phyloP scores from a whole-genome alignment of 129 eudicot species.

The Saposhnikovia divaricata region DNA sequence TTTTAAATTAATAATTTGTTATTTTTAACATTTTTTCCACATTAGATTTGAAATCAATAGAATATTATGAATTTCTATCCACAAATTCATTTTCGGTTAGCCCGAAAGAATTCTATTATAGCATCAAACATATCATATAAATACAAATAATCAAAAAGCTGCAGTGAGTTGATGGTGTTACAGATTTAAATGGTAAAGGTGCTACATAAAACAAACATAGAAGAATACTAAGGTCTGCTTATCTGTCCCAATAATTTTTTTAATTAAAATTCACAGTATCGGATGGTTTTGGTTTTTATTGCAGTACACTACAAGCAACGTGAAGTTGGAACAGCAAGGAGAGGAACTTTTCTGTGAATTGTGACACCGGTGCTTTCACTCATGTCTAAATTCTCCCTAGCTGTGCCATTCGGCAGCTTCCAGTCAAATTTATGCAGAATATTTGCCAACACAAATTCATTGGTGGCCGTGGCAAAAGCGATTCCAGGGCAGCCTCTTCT shows the following conservation, averaged over 20 bases:
- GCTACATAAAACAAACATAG: too few species aligned
- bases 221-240: background rate
- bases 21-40: too few species aligned
- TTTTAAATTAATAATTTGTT: too few species aligned
- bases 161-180: background rate
- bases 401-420: constrained; percentile 28
- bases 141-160: background rate
- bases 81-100: background rate
- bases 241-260: too few species aligned
- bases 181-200: background rate
- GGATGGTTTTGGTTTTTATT: too few species aligned
- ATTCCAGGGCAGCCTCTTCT: constrained; percentile 47
- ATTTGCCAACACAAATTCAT: constrained; percentile 33
- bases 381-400: constrained; percentile 31
- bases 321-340: constrained; percentile 11
- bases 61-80: too few species aligned
- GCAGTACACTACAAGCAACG: background rate
- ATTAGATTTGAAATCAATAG: too few species aligned
- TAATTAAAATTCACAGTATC: too few species aligned
- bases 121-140: background rate
- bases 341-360: constrained; percentile 24
- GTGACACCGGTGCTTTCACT: constrained; percentile 26
- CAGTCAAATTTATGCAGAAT: constrained; percentile 32
- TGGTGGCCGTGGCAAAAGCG: constrained; percentile 25
- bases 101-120: background rate